Evolutionary conservation across 768 basidiomycete genomes (phyloP).

Genomic region (Calocera cornea): DNA sequence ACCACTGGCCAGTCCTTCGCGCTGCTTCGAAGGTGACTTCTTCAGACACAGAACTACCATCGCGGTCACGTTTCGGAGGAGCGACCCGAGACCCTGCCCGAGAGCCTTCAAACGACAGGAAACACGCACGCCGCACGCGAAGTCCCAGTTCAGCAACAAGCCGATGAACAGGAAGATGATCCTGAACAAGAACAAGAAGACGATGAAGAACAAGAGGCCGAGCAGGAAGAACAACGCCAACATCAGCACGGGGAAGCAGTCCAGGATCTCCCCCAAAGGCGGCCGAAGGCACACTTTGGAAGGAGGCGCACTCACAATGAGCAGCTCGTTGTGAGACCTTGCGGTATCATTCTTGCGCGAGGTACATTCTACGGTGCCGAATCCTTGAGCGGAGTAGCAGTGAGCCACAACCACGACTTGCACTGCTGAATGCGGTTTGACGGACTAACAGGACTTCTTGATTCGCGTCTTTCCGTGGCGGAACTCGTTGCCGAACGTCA

Average conservation of each 20-base stretch:
- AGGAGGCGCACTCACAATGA: conserved; percentile 3
- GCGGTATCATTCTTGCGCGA: conserved; percentile 3
- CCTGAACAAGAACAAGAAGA: too few relatives aligned
- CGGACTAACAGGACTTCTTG: not conserved
- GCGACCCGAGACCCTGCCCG: too few relatives aligned
- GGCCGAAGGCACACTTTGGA: not conserved
- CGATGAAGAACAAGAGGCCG: too few relatives aligned
- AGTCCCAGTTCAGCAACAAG: too few relatives aligned
- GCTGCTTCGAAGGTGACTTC: too few relatives aligned
- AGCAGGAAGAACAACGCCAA: too few relatives aligned
- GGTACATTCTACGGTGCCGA: not conserved
- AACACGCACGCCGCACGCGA: too few relatives aligned
- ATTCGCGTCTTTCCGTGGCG: not conserved
- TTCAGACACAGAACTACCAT: too few relatives aligned
- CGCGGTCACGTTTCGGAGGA: conserved; percentile 21
- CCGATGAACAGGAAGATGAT: too few relatives aligned
- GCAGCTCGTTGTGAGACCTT: conserved; percentile 4
- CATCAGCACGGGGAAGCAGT: too few relatives aligned
- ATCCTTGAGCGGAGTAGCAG: not conserved
- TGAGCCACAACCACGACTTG: not conserved
- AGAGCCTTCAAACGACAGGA: too few relatives aligned
- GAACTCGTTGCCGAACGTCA: not conserved
- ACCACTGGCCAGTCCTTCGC: conserved; percentile 14
- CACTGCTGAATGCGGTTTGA: too few relatives aligned
- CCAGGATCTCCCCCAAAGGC: not conserved